Evolutionary conservation across 177 flowering plant species (phyloP).

Genomic region (Vitis hybrid): DNA sequence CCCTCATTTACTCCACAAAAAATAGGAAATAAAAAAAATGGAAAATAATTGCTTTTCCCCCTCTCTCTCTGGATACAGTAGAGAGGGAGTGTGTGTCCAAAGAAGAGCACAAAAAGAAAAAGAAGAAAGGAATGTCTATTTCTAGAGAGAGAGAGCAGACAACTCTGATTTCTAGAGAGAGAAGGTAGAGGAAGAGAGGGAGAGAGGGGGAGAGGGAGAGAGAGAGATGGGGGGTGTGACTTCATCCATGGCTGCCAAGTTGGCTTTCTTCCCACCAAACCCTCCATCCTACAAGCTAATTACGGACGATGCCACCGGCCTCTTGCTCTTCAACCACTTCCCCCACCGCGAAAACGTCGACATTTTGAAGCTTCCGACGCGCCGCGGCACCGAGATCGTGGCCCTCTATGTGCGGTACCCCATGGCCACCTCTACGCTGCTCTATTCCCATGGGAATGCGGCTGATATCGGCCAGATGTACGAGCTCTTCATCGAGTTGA

Average conservation of each 20-base stretch:
- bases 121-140: conserved; percentile 10
- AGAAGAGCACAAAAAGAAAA: neutral
- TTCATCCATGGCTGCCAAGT: conserved; percentile 95
- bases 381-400: conserved; percentile 62
- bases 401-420: conserved; percentile 67
- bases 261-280: conserved; percentile 93
- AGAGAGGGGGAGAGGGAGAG: conserved; percentile 9
- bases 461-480: conserved; percentile 85
- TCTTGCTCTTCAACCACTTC: conserved; percentile 55
- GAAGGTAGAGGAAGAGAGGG: conserved; percentile 9
- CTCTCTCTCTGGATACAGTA: too few species aligned
- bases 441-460: conserved; percentile 80
- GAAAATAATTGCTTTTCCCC: neutral
- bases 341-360: conserved; percentile 96
- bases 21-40: too few species aligned
- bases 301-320: conserved; percentile 52
- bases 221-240: conserved; percentile 84
- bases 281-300: conserved; percentile 83
- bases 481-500: conserved; percentile 69
- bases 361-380: conserved; percentile 63
- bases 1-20: too few species aligned
- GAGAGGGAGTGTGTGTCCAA: neutral
- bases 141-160: neutral
- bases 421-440: conserved; percentile 61
- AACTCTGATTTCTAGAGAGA: neutral